A percentile compares a stretch with the other conserved stretches of the same genome.
These are phyloP conservation scores for Leucocoprinus birnbaumii DNA, from an alignment of 768 basidiomycete genomes.

Conservation along the genomic window DNA sequence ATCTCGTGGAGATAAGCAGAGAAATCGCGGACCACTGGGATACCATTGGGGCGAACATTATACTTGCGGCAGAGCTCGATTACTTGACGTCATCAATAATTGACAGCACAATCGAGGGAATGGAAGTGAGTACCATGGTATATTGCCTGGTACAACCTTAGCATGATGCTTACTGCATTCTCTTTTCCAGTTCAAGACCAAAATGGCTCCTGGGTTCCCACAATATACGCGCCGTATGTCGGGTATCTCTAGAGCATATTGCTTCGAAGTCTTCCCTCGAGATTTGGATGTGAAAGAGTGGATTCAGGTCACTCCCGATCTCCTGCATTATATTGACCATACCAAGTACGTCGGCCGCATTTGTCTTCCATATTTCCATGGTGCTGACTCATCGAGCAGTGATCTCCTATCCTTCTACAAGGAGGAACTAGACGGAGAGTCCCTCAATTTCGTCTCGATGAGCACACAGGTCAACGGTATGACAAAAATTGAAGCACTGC, in stretches of 20 bases:
- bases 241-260: neutral
- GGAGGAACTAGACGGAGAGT: conserved; percentile 32
- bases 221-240: neutral
- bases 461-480: conserved; percentile 19
- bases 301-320: conserved; percentile 7
- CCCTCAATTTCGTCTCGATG: conserved; percentile 30
- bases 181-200: too few species aligned
- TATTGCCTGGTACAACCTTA: too few species aligned
- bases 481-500: conserved; percentile 11
- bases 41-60: neutral
- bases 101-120: neutral
- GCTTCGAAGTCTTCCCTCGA: neutral
- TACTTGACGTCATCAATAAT: neutral
- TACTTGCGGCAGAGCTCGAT: neutral
- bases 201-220: neutral
- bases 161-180: too few species aligned
- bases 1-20: neutral
- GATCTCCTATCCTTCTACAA: conserved; percentile 20
- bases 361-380: neutral
- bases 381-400: conserved; percentile 16
- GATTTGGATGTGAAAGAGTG: neutral
- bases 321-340: conserved; percentile 4
- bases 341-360: conserved; percentile 1
- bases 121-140: neutral
- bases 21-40: neutral